Evolutionary conservation across 306 rosid genomes (phyloP).

Genomic region (Castanopsis chinensis): DNA sequence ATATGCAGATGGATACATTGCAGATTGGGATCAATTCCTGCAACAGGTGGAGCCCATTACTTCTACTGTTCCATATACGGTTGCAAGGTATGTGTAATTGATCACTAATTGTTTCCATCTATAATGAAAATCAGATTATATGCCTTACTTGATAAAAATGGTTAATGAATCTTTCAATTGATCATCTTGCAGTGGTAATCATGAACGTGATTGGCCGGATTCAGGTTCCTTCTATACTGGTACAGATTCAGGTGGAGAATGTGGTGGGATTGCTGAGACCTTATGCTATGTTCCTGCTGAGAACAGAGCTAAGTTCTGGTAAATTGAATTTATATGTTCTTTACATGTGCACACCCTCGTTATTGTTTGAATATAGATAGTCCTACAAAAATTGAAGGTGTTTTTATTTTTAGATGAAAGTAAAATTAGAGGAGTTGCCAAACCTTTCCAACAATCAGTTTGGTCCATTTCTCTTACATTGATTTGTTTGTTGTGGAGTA

Average conservation of each 20-base stretch:
- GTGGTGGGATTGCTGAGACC: conserved; percentile 86
- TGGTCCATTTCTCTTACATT: no score
- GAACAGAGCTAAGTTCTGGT: conserved; percentile 92
- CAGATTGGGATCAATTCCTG: conserved; percentile 96
- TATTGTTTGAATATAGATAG: no score
- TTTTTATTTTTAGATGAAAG: no score
- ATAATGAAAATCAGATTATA: neutral
- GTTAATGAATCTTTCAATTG: conserved; percentile 20
- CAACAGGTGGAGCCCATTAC: conserved; percentile 93
- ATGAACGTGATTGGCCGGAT: conserved; percentile 86
- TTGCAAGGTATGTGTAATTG: conserved; percentile 68
- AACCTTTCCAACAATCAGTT: no score
- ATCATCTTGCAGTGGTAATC: conserved; percentile 73
- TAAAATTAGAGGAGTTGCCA: no score
- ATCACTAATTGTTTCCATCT: conserved; percentile 8
- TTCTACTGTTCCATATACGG: conserved; percentile 76
- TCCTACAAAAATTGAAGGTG: no score
- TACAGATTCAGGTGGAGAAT: conserved; percentile 90
- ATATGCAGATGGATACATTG: conserved; percentile 84
- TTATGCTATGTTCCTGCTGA: conserved; percentile 89
- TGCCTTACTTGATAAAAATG: neutral
- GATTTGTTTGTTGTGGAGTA: no score
- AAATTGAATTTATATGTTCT: neutral
- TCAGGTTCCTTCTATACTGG: conserved; percentile 66
- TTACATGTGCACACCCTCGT: no score